phyloP scores from a whole-genome alignment of 768 basidiomycete species.

The Scleroderma citrinum region DNA sequence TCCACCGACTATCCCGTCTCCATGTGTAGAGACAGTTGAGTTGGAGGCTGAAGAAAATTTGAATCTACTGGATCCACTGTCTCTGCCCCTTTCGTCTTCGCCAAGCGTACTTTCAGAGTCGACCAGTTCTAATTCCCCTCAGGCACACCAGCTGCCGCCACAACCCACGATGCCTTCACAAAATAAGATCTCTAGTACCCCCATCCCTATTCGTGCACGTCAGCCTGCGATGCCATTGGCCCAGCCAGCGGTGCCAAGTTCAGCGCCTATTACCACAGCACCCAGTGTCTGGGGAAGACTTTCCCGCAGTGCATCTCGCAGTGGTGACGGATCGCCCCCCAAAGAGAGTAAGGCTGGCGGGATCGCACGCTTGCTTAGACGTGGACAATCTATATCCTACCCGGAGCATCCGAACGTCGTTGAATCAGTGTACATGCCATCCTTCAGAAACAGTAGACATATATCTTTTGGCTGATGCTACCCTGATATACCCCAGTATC shows the following conservation, averaged over 20 bases:
- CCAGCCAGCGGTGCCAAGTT: neutral
- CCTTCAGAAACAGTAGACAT: too few species aligned
- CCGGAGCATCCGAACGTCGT: slow-evolving; percentile 2
- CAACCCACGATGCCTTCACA: neutral
- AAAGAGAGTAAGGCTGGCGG: slow-evolving; percentile 9
- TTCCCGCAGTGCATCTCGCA: slow-evolving; percentile 14
- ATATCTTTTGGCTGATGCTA: too few species aligned
- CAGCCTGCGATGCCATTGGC: slow-evolving; percentile 4
- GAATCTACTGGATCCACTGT: neutral
- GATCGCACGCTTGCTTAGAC: slow-evolving; percentile 19
- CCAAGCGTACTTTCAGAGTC: slow-evolving; percentile 4
- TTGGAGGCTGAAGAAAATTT: neutral
- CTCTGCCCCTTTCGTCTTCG: slow-evolving; percentile 1
- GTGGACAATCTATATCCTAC: slow-evolving; percentile 7
- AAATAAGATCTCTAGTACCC: neutral
- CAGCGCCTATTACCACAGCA: slow-evolving; percentile 5
- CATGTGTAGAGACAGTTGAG: neutral
- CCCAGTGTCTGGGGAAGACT: slow-evolving; percentile 22
- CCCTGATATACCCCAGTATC: neutral
- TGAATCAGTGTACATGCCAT: neutral
- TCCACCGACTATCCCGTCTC: neutral
- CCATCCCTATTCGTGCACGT: slow-evolving; percentile 6
- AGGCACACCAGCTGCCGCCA: neutral
- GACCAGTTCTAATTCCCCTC: neutral
- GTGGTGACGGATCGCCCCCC: slow-evolving; percentile 6